Base-by-base conservation (phyloP, 140 eudicot genomes). In the Stevia rebaudiana region DNA sequence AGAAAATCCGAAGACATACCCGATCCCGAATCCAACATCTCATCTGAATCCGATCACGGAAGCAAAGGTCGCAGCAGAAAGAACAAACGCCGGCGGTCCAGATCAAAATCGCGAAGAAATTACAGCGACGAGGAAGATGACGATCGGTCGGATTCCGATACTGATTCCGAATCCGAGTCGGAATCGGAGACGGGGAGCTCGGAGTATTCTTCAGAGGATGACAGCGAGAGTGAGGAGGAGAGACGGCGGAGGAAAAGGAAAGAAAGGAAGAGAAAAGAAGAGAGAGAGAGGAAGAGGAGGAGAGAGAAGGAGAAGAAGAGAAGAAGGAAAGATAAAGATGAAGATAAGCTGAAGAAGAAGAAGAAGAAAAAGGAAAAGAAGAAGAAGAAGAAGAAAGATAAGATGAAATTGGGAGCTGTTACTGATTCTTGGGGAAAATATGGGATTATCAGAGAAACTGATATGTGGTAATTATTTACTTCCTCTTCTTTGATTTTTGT, bases 371-470 rank as follows among this genome's bases (percentile, higher is more conserved):
- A 65, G 3, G 4, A 28, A 4, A 28, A 28, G 33, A 28, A 74
- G 35, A 71, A 80, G 63, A 49, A 83, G 70, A 75, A 67, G 69
- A 68, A 83, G 70, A 84, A 82, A 19, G 88, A 84, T 2, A 86
- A 78, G 40, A 87, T 70, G 71, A 86, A 82, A 67, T 76, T 44
- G 0, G 88, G 85, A 0, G 89, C 95, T 28, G 96, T 85, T 46
- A 85, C 98, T 10, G 81, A 83, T 74, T 74, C 80, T 0, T 92
- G 98, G 96, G 95, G 95, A 0, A 92, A 92, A 54, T 92, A 82
- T 76, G 98, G 98, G 30, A 78, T 83, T 52, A 83, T 85, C 41
- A 74, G 79, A 55, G 95, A 85, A 62, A 81, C 87, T 69, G 98
- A 92, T 85, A 92, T 92, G 98, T 92, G 96, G 98, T 87, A 81